phyloP scores from a whole-genome alignment of 148 eudicot species.

The Heliosperma pusillum region DNA sequence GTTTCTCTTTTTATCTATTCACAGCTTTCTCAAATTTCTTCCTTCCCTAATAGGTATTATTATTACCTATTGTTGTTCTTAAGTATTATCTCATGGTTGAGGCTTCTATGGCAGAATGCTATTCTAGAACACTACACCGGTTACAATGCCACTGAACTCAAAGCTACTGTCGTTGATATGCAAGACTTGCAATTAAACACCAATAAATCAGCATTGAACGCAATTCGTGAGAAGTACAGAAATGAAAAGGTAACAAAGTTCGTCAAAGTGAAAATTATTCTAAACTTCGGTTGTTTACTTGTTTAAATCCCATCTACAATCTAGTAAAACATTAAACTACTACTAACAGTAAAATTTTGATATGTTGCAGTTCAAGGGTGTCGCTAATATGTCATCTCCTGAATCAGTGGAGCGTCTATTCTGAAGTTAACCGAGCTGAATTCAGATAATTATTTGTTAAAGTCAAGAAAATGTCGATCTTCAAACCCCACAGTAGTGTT shows the following conservation, averaged over 20 bases:
- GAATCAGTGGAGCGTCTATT: conserved; percentile 52
- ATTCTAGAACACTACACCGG: conserved; percentile 74
- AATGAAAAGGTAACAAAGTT: conserved; percentile 57
- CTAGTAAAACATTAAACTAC: no score
- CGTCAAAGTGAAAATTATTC: not conserved
- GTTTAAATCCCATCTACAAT: not conserved
- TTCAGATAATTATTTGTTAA: conserved; percentile 29
- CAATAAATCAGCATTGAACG: conserved; percentile 40
- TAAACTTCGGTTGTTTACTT: not conserved
- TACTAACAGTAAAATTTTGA: conserved; percentile 11
- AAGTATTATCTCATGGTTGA: not conserved
- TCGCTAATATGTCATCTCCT: conserved; percentile 50
- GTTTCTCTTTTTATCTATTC: no score
- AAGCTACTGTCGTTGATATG: conserved; percentile 50
- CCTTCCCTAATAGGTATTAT: no score
- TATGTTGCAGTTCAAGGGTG: conserved; percentile 66
- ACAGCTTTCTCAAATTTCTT: no score
- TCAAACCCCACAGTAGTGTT: conserved; percentile 6
- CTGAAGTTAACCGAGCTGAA: conserved; percentile 30
- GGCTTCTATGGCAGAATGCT: conserved; percentile 51
- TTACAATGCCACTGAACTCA: conserved; percentile 48
- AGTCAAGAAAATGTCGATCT: conserved; percentile 21
- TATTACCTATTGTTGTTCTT: not conserved
- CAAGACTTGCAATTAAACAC: conserved; percentile 65
- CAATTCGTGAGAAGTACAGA: conserved; percentile 72